Conservation (phyloP, 805 yeast genomes). For the Cephaloascus fragrans region DNA sequence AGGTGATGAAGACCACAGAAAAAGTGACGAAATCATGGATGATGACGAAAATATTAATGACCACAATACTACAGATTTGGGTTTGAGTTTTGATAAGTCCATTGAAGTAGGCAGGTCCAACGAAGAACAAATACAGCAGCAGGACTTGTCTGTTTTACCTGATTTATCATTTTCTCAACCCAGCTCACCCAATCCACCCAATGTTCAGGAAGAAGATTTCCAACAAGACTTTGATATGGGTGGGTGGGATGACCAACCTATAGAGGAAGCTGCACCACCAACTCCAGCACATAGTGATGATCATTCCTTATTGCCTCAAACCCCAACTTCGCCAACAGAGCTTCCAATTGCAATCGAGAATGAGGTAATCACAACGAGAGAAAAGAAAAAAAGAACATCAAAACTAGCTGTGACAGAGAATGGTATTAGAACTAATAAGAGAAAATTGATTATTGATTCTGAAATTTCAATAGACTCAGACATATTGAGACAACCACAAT, state of each 20-base stretch:
- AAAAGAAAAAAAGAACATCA: slow-evolving; percentile 15
- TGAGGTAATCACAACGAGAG: slow-evolving; percentile 2
- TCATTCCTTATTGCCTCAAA: slow-evolving; percentile 12
- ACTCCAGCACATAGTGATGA: slow-evolving; percentile 1
- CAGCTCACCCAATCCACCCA: slow-evolving; percentile 5
- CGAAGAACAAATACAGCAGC: background rate
- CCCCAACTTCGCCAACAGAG: background rate
- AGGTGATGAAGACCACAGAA: slow-evolving; percentile 26
- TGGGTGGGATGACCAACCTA: slow-evolving; percentile 30
- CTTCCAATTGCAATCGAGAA: background rate
- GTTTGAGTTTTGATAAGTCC: slow-evolving; percentile 43
- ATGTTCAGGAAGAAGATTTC: slow-evolving; percentile 10
- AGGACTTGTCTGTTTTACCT: background rate
- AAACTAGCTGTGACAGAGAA: slow-evolving; percentile 23
- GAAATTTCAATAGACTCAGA: slow-evolving; percentile 34
- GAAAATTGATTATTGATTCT: slow-evolving; percentile 36
- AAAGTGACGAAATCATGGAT: slow-evolving; percentile 20
- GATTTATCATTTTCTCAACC: background rate
- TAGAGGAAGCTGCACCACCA: slow-evolving; percentile 17
- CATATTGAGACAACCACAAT: slow-evolving; percentile 19
- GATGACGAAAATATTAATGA: slow-evolving; percentile 17
- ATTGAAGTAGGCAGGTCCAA: slow-evolving; percentile 43
- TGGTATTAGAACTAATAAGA: slow-evolving; percentile 40
- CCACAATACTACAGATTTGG: slow-evolving; percentile 34
- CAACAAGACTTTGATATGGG: slow-evolving; percentile 21